Percentiles rank a stretch among this genome's conserved stretches.
Conservation (phyloP, 2,329 filamentous ascomycete species). For the Fonsecaea erecta region DNA sequence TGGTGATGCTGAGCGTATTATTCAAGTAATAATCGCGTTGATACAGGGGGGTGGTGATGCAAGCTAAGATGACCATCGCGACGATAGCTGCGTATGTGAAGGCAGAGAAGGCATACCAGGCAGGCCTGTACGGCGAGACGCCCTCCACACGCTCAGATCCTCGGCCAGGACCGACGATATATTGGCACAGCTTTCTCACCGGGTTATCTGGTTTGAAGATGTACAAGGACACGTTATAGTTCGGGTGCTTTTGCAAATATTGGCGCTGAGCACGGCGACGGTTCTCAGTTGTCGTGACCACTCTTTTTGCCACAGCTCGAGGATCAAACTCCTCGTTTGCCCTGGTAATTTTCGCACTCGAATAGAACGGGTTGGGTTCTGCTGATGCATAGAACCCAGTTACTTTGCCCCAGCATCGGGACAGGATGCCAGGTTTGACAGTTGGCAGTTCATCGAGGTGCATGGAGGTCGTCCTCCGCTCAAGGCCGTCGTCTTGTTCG, state of each 20-base stretch:
- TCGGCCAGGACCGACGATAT: constrained; percentile 86
- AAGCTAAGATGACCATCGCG: constrained; percentile 96
- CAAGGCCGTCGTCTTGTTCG: constrained; percentile 58
- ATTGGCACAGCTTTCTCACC: constrained; percentile 81
- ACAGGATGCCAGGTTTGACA: constrained; percentile 63
- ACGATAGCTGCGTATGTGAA: constrained; percentile 94
- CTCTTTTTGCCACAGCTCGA: constrained; percentile 85
- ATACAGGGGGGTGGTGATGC: constrained; percentile 90
- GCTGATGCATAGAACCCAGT: constrained; percentile 62
- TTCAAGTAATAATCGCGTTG: constrained; percentile 81
- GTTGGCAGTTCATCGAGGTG: constrained; percentile 47
- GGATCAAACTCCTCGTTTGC: constrained; percentile 81
- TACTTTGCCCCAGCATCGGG: constrained; percentile 66
- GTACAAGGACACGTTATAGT: constrained; percentile 90
- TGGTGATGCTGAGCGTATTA: constrained; percentile 64
- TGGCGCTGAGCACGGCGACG: constrained; percentile 88
- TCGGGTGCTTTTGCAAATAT: constrained; percentile 83
- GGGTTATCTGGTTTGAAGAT: constrained; percentile 80
- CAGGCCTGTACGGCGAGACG: constrained; percentile 80
- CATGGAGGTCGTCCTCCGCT: constrained; percentile 39
- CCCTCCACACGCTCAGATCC: constrained; percentile 87
- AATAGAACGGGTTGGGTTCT: constrained; percentile 95
- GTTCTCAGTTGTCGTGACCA: constrained; percentile 79
- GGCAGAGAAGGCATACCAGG: constrained; percentile 93
- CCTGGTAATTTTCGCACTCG: constrained; percentile 71